Evolutionary conservation across 805 yeast genomes (phyloP).

Genomic region (Torulaspora delbrueckii): DNA sequence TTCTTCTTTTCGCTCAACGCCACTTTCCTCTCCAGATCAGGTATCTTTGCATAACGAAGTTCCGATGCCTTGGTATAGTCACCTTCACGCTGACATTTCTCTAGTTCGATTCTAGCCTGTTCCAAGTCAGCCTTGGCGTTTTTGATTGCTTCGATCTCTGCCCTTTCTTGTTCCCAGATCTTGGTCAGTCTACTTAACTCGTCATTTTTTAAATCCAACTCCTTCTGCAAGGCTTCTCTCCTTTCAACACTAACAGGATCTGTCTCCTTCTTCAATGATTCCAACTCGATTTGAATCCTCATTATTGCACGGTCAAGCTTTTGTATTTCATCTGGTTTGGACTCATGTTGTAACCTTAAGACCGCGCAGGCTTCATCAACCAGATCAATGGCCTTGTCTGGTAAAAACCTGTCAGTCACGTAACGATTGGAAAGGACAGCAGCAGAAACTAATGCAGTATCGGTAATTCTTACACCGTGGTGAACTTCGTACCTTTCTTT

Average conservation of each 20-base stretch:
- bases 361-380: constrained; percentile 98
- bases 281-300: constrained; percentile 93
- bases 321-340: constrained; percentile 92
- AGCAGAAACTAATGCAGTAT: constrained; percentile 89
- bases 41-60: constrained; percentile 81
- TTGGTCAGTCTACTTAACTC: constrained; percentile 70
- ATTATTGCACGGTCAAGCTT: constrained; percentile 81
- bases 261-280: constrained; percentile 87
- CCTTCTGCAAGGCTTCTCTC: constrained; percentile 64
- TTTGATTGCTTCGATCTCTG: constrained; percentile 71
- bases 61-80: constrained; percentile 86
- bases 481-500: constrained; percentile 95
- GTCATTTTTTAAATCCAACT: constrained; percentile 53
- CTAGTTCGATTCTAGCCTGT: constrained; percentile 75
- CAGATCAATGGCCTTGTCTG: constrained; percentile 94
- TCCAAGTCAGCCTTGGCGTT: constrained; percentile 78
- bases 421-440: constrained; percentile 86
- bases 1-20: constrained; percentile 40
- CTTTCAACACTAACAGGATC: constrained; percentile 80
- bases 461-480: constrained; percentile 93
- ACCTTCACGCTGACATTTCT: constrained; percentile 76
- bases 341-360: constrained; percentile 88
- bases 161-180: constrained; percentile 82
- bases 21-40: constrained; percentile 64
- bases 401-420: constrained; percentile 84